Percentiles rank a stretch among this genome's conserved stretches.
Evolutionary conservation across 768 basidiomycete species (phyloP).

Genomic region (Tylopilus rubrobrunneus): DNA sequence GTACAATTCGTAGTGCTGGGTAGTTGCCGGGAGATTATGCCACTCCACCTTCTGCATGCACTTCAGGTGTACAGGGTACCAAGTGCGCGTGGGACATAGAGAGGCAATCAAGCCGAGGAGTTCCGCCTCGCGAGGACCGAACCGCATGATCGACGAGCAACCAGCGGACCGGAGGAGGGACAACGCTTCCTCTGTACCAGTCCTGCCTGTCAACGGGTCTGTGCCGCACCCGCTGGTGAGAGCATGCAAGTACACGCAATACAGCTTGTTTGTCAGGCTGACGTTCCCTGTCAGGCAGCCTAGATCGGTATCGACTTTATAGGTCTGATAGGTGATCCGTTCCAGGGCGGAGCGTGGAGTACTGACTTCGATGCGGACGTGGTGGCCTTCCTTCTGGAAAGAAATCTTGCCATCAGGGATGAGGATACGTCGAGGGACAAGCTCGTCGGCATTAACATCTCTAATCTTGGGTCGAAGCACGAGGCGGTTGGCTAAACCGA

Average conservation of each 20-base stretch:
- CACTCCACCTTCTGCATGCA: constrained; percentile 41
- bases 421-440: constrained; percentile 29
- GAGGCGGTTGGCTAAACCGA: constrained; percentile 40
- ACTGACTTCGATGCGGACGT: constrained; percentile 15
- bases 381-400: constrained; percentile 8
- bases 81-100: constrained; percentile 34
- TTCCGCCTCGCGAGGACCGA: constrained; percentile 26
- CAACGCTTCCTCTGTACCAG: constrained; percentile 43
- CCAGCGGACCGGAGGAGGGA: constrained; percentile 35
- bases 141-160: constrained; percentile 38
- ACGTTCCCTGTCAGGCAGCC: constrained; percentile 27
- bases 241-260: constrained; percentile 45
- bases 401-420: constrained; percentile 36
- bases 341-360: not conserved
- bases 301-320: constrained; percentile 28
- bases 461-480: constrained; percentile 33
- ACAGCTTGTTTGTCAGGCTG: constrained; percentile 30
- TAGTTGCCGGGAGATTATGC: constrained; percentile 19
- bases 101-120: constrained; percentile 32
- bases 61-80: constrained; percentile 35
- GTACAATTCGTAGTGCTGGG: constrained; percentile 33
- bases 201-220: constrained; percentile 43
- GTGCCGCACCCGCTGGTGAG: constrained; percentile 39
- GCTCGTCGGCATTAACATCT: not conserved
- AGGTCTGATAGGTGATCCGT: constrained; percentile 25